Conservation (phyloP, 345 rosid genomes). For the Erysimum cheiranthoides region DNA sequence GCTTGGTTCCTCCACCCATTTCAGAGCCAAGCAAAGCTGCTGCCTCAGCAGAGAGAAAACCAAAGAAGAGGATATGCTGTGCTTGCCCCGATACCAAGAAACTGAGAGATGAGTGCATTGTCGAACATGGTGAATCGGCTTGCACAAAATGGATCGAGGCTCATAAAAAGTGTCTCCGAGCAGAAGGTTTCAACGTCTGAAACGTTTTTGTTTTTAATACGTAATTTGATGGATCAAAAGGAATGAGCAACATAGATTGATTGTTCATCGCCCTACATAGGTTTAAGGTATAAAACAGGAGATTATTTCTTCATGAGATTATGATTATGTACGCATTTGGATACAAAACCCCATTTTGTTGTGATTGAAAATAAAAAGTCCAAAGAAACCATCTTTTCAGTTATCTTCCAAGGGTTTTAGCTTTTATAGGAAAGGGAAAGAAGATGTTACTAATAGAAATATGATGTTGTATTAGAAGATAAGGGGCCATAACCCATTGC, state of each 20-base stretch:
- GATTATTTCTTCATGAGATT: constrained; percentile 17
- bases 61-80: constrained; percentile 91
- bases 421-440: neutral
- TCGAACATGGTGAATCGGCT: constrained; percentile 81
- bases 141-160: constrained; percentile 97
- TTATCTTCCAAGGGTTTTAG: neutral
- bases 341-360: constrained; percentile 29
- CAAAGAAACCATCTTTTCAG: neutral
- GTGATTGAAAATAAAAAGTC: constrained; percentile 26
- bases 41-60: constrained; percentile 61
- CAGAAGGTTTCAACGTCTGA: constrained; percentile 90
- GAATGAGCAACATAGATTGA: constrained; percentile 9
- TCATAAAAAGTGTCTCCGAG: constrained; percentile 87
- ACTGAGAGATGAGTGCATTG: constrained; percentile 93
- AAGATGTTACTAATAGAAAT: constrained; percentile 8
- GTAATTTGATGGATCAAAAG: neutral
- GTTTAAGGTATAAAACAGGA: constrained; percentile 28
- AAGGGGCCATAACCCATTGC: constrained; percentile 26
- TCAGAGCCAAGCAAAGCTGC: constrained; percentile 51
- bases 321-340: constrained; percentile 22
- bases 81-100: constrained; percentile 92
- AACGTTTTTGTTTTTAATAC: neutral
- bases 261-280: constrained; percentile 40
- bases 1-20: constrained; percentile 46
- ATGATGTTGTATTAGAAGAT: constrained; percentile 33